Evolutionary conservation across 768 basidiomycete genomes (phyloP), one percentile per base, ranked within the genome.

Genomic region (Terana coerulea): DNA sequence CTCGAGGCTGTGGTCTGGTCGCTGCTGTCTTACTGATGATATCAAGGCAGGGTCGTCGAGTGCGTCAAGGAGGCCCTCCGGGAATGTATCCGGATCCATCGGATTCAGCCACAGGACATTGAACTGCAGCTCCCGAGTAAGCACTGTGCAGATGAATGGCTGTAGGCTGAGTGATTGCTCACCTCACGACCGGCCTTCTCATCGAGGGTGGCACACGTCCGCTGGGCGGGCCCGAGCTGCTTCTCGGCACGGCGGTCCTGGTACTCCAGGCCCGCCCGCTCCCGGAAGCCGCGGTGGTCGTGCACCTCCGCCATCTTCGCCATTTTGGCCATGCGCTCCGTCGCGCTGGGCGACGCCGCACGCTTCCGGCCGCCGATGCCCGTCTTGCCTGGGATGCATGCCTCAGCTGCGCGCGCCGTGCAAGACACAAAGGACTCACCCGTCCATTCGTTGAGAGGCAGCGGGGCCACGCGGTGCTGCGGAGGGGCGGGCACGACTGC

Each of bases 61-160:
- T 2, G 77, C 78, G 21, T 87, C 81, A 49, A 81, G 64, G 35
- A 94, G 69, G 6, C 79, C 83, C 21, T 72, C 64, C 14, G 91
- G 89, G 61, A 91, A 83, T 26, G 86, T 71, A 33, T 84, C 79
- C 6, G 70, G 67, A 60, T 83, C 75, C 49, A 74, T 72, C 2
- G 88, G 83, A 62, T 91, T 80, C 47, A 94, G 73, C 82, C 86
- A 90, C 24, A 91, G 71, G 28, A 87, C 79, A 60, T 92, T 91
- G 67, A 91, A 91, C 91, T 94, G 37, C 21, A 5, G 11, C 9
- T 10, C 43, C 47, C n/a, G n/a, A n/a, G n/a, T n/a, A n/a, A n/a
- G n/a, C 17, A 31, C 51, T 28, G 30, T 39, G 40, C 14, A 47
- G 54, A 36, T 35, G 25, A 15, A 21, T 28, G 39, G 36, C 22